These are phyloP conservation scores for Dioszegia aurantiaca DNA, from an alignment of 768 basidiomycete species.

Conservation along the genomic window DNA sequence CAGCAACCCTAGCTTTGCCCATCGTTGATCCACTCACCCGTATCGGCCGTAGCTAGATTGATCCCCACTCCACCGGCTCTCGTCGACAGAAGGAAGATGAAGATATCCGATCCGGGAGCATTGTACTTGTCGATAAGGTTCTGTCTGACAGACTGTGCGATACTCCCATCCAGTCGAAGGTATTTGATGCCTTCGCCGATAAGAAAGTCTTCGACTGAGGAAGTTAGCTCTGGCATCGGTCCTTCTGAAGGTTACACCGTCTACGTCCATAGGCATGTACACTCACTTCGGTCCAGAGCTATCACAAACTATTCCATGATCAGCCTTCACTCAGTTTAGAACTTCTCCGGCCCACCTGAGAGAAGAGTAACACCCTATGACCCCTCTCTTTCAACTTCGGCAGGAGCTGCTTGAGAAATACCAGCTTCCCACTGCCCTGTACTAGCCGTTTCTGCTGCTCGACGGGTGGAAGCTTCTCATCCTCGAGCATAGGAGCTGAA, in stretches of 20 bases:
- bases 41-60: constrained; percentile 88
- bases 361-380: constrained; percentile 86
- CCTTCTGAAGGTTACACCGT: no score
- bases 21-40: constrained; percentile 65
- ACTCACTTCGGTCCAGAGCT: constrained; percentile 65
- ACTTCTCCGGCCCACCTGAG: constrained; percentile 61
- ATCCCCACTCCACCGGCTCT: constrained; percentile 83
- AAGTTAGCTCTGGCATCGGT: constrained; percentile 8
- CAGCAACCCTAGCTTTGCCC: constrained; percentile 3
- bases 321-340: neutral
- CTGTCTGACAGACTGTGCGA: constrained; percentile 79
- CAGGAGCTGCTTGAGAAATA: constrained; percentile 69
- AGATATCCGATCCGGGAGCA: constrained; percentile 75
- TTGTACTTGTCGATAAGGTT: constrained; percentile 96
- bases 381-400: constrained; percentile 80
- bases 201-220: constrained; percentile 75
- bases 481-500: constrained; percentile 75
- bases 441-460: constrained; percentile 77
- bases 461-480: constrained; percentile 58
- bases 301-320: constrained; percentile 73
- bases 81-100: constrained; percentile 86
- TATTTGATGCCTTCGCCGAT: constrained; percentile 74
- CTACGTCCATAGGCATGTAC: neutral
- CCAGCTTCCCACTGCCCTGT: constrained; percentile 79
- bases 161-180: constrained; percentile 82